Evolutionary conservation across 768 basidiomycete genomes (phyloP), one percentile per base, ranked within the genome.

Genomic region (Lyophyllum decastes): DNA sequence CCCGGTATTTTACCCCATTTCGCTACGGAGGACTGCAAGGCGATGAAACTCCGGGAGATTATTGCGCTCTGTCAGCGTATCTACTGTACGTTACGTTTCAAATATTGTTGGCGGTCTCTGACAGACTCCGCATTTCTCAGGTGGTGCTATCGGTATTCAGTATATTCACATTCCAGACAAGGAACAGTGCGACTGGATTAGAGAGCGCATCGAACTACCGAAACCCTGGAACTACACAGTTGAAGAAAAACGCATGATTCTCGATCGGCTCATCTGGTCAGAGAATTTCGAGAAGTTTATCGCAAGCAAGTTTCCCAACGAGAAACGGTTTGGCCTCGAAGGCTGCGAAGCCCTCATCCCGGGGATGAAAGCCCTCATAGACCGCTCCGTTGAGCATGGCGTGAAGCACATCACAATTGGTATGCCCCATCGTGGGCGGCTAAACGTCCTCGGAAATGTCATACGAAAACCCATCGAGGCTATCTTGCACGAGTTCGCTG

Each of bases 221-320:
- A 89, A 91, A 66, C 96, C 96, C 7, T 98, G 94, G 94, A 94
- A 95, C 67, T 99, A 98, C 77, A 92, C 91, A 51, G 84, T 95
- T 52, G 97, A 99, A 66, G 97, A 99, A 79, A 99, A 98, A 76
- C 89, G 94, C 47, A 95, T 98, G 92, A 95, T 99, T 62, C 85
- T 99, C 55, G 97, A 99, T 77, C 92, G 97, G 59, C 89, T 98
- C 66, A 98, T 98, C 71, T 99, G 97, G 97, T 98, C 96, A n/a
- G 97, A 98, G 67, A 90, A 92, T 4, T 98, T 98, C 68, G 97
- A 99, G 74, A 95, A 95, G 68, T 99, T 98, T 82, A 95, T 99
- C 61, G 90, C 95, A 21, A 92, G 87, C 82, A 99, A 98, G 73
- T 97, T 93, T 77, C 97, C 97, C 64, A 99, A 98, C 77, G 97